Evolutionary conservation across 208 protist genomes (phyloP).

Genomic region (Acanthamoeba castellanii): DNA sequence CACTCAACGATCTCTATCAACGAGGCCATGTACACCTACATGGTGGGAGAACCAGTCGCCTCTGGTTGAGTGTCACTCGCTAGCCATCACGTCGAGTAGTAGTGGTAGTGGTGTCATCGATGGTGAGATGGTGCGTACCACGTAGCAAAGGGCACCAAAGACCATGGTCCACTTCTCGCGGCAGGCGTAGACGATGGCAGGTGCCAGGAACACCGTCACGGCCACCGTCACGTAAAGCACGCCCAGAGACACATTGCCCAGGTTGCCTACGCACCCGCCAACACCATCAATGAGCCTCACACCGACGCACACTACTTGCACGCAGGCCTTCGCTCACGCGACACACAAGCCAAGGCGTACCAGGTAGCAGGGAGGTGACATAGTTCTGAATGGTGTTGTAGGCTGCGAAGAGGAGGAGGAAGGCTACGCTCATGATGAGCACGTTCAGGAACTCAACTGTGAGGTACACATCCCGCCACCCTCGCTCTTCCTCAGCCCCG

Average conservation of each 20-base stretch:
- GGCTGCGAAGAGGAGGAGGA: slow-evolving; percentile 73
- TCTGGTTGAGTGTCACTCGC: no score
- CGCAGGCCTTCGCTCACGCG: no score
- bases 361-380: slow-evolving; percentile 73
- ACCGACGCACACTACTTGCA: no score
- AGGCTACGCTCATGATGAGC: slow-evolving; percentile 72
- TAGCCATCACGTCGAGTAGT: no score
- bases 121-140: background rate
- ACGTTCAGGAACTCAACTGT: slow-evolving; percentile 47
- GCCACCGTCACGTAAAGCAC: slow-evolving; percentile 73
- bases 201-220: slow-evolving; percentile 53
- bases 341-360: background rate
- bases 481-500: background rate
- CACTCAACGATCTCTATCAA: slow-evolving; percentile 53
- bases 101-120: background rate
- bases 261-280: background rate
- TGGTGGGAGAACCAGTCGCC: background rate
- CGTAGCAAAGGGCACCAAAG: slow-evolving; percentile 62
- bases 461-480: background rate
- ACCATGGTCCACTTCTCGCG: slow-evolving; percentile 75
- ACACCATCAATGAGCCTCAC: background rate
- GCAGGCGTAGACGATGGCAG: slow-evolving; percentile 39
- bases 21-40: slow-evolving; percentile 59
- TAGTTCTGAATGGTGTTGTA: slow-evolving; percentile 81
- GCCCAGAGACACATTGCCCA: slow-evolving; percentile 73